phyloP scores from a whole-genome alignment of 2,329 filamentous ascomycete species.

The Ascochyta pisi region DNA sequence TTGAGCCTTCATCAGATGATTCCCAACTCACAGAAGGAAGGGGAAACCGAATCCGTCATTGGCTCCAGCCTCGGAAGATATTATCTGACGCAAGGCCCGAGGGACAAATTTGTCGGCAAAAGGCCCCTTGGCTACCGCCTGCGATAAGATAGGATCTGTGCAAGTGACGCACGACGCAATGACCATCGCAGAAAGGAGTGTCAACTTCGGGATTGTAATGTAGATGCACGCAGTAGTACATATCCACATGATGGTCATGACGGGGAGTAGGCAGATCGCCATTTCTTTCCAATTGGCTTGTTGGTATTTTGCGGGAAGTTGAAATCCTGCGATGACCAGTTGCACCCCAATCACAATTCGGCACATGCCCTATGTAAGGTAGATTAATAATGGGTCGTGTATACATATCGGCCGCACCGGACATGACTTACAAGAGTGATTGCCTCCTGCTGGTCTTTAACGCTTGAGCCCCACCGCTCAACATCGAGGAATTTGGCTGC shows the following conservation, averaged over 20 bases:
- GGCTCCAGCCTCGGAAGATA: slow-evolving; percentile 67
- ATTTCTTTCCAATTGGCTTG: slow-evolving; percentile 60
- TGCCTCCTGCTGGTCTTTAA: slow-evolving; percentile 43
- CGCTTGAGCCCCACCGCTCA: slow-evolving; percentile 48
- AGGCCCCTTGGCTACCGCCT: slow-evolving; percentile 67
- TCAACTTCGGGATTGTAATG: slow-evolving; percentile 62
- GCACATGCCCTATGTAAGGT: slow-evolving; percentile 52
- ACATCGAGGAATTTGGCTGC: slow-evolving; percentile 61
- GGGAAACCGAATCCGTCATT: slow-evolving; percentile 70
- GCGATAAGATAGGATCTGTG: slow-evolving; percentile 68
- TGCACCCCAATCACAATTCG: slow-evolving; percentile 69
- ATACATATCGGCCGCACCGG: not conserved
- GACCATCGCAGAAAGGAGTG: slow-evolving; percentile 58
- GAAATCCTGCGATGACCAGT: slow-evolving; percentile 68
- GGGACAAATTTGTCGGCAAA: slow-evolving; percentile 69
- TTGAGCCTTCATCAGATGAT: too few species aligned
- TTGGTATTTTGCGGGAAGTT: slow-evolving; percentile 65
- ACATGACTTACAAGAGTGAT: slow-evolving; percentile 50
- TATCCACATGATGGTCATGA: slow-evolving; percentile 70
- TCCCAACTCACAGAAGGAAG: slow-evolving; percentile 53
- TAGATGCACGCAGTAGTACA: slow-evolving; percentile 64
- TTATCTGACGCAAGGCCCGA: slow-evolving; percentile 65
- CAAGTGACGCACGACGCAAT: slow-evolving; percentile 68
- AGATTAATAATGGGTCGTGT: too few species aligned
- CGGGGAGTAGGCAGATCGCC: slow-evolving; percentile 61